Percentiles rank a stretch among this genome's conserved stretches.
phyloP scores from a whole-genome alignment of 108 stramenopile genomes.

The Conticribra guillardii region DNA sequence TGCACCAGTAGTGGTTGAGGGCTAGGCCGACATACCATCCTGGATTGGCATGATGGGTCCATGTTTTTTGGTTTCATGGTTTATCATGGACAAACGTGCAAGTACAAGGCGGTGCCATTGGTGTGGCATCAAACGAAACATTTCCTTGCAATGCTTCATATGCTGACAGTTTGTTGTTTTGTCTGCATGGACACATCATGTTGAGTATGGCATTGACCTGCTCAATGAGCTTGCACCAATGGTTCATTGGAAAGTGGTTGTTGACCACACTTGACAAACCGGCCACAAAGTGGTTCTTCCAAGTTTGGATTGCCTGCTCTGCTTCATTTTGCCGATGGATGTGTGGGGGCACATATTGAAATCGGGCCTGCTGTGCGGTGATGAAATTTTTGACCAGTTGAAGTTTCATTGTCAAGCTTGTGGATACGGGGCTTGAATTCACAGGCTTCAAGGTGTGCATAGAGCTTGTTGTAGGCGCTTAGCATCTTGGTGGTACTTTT shows the following conservation, averaged over 20 bases:
- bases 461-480: neutral
- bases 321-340: conserved; percentile 45
- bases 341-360: conserved; percentile 42
- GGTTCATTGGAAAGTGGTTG: conserved; percentile 25
- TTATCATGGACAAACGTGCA: neutral
- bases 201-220: conserved; percentile 49
- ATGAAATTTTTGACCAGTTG: neutral
- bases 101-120: neutral
- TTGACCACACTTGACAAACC: conserved; percentile 17
- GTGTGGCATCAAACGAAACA: conserved; percentile 14
- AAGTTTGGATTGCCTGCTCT: conserved; percentile 37
- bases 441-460: neutral
- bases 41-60: conserved; percentile 7
- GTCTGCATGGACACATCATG: conserved; percentile 37
- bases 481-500: neutral
- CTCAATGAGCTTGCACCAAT: conserved; percentile 42
- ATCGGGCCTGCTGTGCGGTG: neutral
- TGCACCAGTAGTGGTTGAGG: conserved; percentile 48
- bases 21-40: conserved; percentile 56
- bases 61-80: neutral
- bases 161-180: conserved; percentile 52
- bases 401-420: conserved; percentile 27
- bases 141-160: conserved; percentile 20
- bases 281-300: conserved; percentile 33
- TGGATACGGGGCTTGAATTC: conserved; percentile 3